A percentile compares a stretch with the other conserved stretches of the same genome.
phyloP scores from a whole-genome alignment of 164 flowering plant genomes.

The Chloranthus sessilifolius region DNA sequence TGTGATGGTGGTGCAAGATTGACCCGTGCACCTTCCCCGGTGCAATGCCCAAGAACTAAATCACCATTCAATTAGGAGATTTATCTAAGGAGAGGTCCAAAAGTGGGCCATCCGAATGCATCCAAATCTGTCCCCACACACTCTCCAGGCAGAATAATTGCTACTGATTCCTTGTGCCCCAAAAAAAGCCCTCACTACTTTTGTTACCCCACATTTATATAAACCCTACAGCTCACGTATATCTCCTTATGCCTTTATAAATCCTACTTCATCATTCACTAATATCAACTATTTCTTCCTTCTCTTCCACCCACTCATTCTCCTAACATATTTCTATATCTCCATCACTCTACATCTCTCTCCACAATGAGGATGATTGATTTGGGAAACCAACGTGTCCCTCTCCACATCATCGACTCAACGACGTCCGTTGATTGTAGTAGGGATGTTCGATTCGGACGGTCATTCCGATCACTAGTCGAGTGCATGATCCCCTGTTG shows the following conservation, averaged over 20 bases:
- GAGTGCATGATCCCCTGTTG: slow-evolving; percentile 40
- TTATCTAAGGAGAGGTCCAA: no score
- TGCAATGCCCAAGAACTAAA: no score
- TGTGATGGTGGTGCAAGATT: no score
- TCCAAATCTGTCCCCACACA: no score
- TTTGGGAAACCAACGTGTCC: background rate
- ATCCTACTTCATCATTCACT: background rate
- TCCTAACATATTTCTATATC: background rate
- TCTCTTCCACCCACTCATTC: background rate
- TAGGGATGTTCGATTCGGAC: slow-evolving; percentile 24
- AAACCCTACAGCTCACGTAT: no score
- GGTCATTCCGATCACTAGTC: slow-evolving; percentile 30
- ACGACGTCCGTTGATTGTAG: slow-evolving; percentile 35
- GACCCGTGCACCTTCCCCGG: no score
- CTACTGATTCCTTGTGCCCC: slow-evolving; percentile 23
- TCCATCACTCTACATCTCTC: slow-evolving; percentile 5
- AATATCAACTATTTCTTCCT: slow-evolving; percentile 5
- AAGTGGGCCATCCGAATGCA: no score
- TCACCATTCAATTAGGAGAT: no score
- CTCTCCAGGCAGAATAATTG: slow-evolving; percentile 40
- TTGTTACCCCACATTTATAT: background rate
- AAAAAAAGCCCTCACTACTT: slow-evolving; percentile 5
- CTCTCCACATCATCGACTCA: slow-evolving; percentile 11
- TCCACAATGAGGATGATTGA: slow-evolving; percentile 19
- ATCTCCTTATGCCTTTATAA: no score